phyloP scores from a whole-genome alignment of 805 yeast species.

The Saccharomycopsis sp. region DNA sequence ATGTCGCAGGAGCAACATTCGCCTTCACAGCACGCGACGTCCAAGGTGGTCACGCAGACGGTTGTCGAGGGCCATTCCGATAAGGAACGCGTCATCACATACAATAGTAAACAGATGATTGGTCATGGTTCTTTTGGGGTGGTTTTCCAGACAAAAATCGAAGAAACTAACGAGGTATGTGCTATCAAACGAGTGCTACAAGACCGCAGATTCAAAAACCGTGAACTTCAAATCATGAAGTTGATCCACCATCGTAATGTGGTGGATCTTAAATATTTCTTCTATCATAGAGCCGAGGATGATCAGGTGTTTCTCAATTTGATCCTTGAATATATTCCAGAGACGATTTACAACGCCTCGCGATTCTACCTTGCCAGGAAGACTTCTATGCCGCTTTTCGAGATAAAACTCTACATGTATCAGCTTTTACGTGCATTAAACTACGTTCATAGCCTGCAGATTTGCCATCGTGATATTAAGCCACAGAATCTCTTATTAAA shows the following conservation, averaged over 20 bases:
- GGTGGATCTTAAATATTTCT: constrained; percentile 81
- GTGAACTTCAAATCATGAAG: constrained; percentile 96
- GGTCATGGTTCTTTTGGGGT: constrained; percentile 99
- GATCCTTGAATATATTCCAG: constrained; percentile 91
- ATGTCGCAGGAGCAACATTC: constrained; percentile 1
- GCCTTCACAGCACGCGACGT: background rate
- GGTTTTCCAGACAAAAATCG: constrained; percentile 80
- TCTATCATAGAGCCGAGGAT: constrained; percentile 69
- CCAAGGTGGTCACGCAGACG: constrained; percentile 36
- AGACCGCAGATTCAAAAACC: constrained; percentile 86
- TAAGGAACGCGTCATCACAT: constrained; percentile 53
- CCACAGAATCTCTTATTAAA: constrained; percentile 86
- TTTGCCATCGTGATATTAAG: constrained; percentile 90
- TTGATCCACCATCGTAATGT: constrained; percentile 78
- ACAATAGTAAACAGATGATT: constrained; percentile 80
- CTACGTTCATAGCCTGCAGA: constrained; percentile 65
- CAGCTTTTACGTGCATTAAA: constrained; percentile 72
- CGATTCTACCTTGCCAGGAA: constrained; percentile 75
- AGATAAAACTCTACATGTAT: constrained; percentile 78
- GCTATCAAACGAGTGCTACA: constrained; percentile 96
- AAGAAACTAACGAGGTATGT: constrained; percentile 69
- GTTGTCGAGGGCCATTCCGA: constrained; percentile 72
- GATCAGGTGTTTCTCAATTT: constrained; percentile 78
- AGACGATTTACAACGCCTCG: constrained; percentile 84
- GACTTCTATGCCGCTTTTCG: constrained; percentile 79